A percentile compares a stretch with the other conserved stretches of the same genome.
Evolutionary conservation across 352 stramenopile species (phyloP).

Genomic region (Phytophthora litchii): DNA sequence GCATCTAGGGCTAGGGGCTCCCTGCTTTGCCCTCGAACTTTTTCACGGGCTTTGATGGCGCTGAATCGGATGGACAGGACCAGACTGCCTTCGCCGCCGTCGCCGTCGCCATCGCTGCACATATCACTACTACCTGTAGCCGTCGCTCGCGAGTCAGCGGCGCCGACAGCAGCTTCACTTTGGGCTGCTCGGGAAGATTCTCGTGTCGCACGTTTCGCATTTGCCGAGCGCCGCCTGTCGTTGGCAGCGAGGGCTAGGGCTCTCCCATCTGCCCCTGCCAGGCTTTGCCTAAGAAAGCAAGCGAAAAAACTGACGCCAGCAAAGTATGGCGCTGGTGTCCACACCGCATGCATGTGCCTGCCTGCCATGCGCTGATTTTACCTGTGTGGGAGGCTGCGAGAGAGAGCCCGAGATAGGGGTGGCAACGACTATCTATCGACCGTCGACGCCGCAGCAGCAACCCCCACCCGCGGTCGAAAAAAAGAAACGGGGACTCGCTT

Average conservation of each 20-base stretch:
- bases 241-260: slow-evolving; percentile 22
- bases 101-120: no score
- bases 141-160: no score
- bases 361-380: slow-evolving; percentile 28
- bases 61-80: neutral
- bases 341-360: slow-evolving; percentile 20
- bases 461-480: slow-evolving; percentile 36
- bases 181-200: slow-evolving; percentile 7
- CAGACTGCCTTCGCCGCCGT: neutral
- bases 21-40: slow-evolving; percentile 10
- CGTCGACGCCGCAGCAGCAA: slow-evolving; percentile 17
- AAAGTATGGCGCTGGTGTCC: slow-evolving; percentile 27
- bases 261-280: slow-evolving; percentile 26
- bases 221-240: slow-evolving; percentile 18
- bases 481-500: slow-evolving; percentile 48
- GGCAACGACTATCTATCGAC: slow-evolving; percentile 11
- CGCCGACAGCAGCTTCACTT: no score
- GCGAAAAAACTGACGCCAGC: slow-evolving; percentile 41
- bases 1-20: slow-evolving; percentile 24
- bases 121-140: no score
- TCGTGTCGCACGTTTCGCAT: slow-evolving; percentile 30
- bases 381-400: slow-evolving; percentile 40
- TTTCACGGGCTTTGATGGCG: slow-evolving; percentile 23
- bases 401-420: slow-evolving; percentile 34
- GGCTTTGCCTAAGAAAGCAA: slow-evolving; percentile 27